Evolutionary conservation across 2,329 filamentous ascomycete species (phyloP).

Genomic region (Pseudogymnoascus sp.): DNA sequence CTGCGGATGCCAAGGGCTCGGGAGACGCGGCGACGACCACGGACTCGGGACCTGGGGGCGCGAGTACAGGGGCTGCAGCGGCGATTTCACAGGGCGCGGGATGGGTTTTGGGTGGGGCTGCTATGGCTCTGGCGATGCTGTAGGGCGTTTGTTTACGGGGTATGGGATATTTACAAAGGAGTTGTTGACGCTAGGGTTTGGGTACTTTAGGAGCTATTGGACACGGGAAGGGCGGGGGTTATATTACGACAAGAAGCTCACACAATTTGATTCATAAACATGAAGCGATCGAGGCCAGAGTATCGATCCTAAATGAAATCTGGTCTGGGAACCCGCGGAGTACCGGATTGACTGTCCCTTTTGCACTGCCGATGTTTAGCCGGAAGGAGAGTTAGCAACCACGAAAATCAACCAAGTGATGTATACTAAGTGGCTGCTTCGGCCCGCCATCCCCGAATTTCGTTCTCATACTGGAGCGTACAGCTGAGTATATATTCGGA

Average conservation of each 20-base stretch:
- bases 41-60: neutral
- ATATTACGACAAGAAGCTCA: neutral
- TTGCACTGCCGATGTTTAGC: neutral
- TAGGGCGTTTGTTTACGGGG: neutral
- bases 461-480: neutral
- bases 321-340: neutral
- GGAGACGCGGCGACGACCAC: neutral
- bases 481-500: neutral
- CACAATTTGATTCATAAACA: neutral
- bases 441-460: neutral
- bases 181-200: neutral
- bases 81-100: slow-evolving; percentile 10
- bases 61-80: slow-evolving; percentile 12
- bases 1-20: neutral
- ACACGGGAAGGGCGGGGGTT: neutral
- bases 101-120: slow-evolving; percentile 17
- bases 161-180: neutral
- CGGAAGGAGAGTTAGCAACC: neutral
- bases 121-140: slow-evolving; percentile 13
- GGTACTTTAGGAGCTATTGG: neutral
- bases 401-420: neutral
- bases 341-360: neutral
- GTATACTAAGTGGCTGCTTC: neutral
- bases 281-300: neutral
- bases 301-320: neutral